Percentiles rank a stretch among this genome's conserved stretches.
Evolutionary conservation across 768 basidiomycete genomes (phyloP).

Genomic region (Strobilomyces echinocephalus): DNA sequence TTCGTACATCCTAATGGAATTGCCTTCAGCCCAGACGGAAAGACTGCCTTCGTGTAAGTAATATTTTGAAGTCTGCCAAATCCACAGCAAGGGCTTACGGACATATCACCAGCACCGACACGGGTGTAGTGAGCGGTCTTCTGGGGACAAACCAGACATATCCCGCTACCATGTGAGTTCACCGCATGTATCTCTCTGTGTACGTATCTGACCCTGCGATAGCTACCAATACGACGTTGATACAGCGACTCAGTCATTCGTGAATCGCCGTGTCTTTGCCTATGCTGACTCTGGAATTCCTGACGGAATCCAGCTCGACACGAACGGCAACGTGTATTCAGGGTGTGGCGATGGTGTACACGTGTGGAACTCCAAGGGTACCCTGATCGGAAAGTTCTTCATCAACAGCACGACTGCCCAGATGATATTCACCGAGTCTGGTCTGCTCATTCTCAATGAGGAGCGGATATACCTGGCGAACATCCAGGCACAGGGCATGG

Average conservation of each 20-base stretch:
- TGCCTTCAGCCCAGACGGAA: slow-evolving; percentile 62
- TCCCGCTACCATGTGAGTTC: slow-evolving; percentile 64
- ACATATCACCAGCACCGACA: slow-evolving; percentile 29
- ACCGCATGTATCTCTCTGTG: not conserved
- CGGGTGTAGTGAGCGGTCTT: slow-evolving; percentile 35
- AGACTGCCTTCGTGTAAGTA: slow-evolving; percentile 57
- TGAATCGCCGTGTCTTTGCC: slow-evolving; percentile 62
- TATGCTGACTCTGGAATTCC: slow-evolving; percentile 61
- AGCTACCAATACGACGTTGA: slow-evolving; percentile 71
- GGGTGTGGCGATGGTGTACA: slow-evolving; percentile 66
- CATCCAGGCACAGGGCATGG: slow-evolving; percentile 29
- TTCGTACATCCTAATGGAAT: slow-evolving; percentile 72
- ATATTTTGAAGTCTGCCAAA: not conserved
- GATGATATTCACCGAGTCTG: slow-evolving; percentile 38
- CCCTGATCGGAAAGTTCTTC: slow-evolving; percentile 33
- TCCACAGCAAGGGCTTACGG: slow-evolving; percentile 3
- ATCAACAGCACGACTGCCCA: slow-evolving; percentile 33
- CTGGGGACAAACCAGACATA: slow-evolving; percentile 50
- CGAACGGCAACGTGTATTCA: slow-evolving; percentile 59
- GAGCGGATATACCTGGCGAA: slow-evolving; percentile 35
- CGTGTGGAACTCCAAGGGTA: slow-evolving; percentile 52
- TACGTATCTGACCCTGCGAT: not conserved
- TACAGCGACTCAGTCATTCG: slow-evolving; percentile 45
- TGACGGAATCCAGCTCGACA: slow-evolving; percentile 65
- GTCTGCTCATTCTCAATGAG: slow-evolving; percentile 38